A percentile compares a stretch with the other conserved stretches of the same genome.
These are phyloP conservation scores for Gynandropsis gynandra DNA, from an alignment of 345 rosid genomes.

Conservation along the genomic window DNA sequence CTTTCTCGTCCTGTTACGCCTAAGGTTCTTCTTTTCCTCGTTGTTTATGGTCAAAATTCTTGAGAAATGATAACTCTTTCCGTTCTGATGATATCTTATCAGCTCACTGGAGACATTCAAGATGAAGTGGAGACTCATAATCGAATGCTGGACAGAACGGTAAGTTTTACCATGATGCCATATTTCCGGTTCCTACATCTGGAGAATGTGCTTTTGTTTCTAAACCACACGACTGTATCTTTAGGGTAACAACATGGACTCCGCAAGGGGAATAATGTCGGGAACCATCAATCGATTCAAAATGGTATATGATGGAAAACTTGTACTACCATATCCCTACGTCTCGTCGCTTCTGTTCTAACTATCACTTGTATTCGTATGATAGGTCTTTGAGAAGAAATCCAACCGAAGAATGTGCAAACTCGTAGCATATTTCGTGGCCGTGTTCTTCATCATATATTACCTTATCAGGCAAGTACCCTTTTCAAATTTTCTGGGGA, in stretches of 20 bases:
- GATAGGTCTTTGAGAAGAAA: slow-evolving; percentile 82
- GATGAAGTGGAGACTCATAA: slow-evolving; percentile 89
- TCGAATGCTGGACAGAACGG: slow-evolving; percentile 72
- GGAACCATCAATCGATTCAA: slow-evolving; percentile 86
- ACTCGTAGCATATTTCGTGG: slow-evolving; percentile 52
- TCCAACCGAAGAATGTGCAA: slow-evolving; percentile 54
- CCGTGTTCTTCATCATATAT: slow-evolving; percentile 45
- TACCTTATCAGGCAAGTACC: slow-evolving; percentile 51
- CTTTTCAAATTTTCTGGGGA: not conserved
- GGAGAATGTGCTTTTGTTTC: slow-evolving; percentile 2
- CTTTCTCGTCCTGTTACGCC: not conserved
- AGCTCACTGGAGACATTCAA: slow-evolving; percentile 86
- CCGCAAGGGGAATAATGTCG: slow-evolving; percentile 74
- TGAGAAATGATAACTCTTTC: not conserved
- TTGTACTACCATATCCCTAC: not conserved
- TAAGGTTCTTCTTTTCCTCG: not conserved
- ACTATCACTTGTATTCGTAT: not conserved
- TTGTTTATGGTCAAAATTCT: not conserved
- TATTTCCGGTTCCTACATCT: slow-evolving; percentile 11
- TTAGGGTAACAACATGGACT: slow-evolving; percentile 85
- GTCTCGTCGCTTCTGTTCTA: not conserved
- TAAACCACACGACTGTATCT: not conserved
- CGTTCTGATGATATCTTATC: slow-evolving; percentile 13
- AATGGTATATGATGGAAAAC: slow-evolving; percentile 38
- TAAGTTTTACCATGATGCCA: slow-evolving; percentile 11